These are phyloP conservation scores for Lyophyllum decastes DNA, from an alignment of 768 basidiomycete species.

Conservation along the genomic window DNA sequence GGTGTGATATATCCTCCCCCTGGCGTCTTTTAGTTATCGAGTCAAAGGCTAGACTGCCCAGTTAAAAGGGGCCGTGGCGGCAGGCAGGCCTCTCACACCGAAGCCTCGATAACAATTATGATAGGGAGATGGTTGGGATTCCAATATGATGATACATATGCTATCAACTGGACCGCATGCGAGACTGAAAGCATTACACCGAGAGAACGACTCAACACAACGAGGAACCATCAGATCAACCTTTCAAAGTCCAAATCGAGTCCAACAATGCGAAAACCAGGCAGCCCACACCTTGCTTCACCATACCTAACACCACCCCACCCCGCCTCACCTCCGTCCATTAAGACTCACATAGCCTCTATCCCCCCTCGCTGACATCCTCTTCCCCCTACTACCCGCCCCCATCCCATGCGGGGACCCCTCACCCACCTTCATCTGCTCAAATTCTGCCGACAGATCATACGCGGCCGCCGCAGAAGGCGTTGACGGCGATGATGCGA, in stretches of 20 bases:
- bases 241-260: neutral
- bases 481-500: neutral
- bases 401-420: neutral
- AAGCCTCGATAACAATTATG: too few relatives aligned
- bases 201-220: neutral
- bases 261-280: too few relatives aligned
- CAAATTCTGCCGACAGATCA: slow-evolving; percentile 42
- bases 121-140: too few relatives aligned
- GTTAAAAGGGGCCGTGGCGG: too few relatives aligned
- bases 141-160: too few relatives aligned
- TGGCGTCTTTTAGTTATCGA: too few relatives aligned
- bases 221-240: neutral
- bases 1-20: too few relatives aligned
- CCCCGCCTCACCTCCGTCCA: neutral
- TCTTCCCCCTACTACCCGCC: neutral
- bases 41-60: too few relatives aligned
- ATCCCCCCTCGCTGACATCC: neutral
- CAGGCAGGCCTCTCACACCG: too few relatives aligned
- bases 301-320: neutral
- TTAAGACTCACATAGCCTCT: neutral
- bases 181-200: neutral
- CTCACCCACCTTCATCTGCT: slow-evolving; percentile 32
- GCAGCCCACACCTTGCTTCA: neutral
- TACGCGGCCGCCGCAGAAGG: slow-evolving; percentile 17
- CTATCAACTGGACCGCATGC: too few relatives aligned